Evolutionary conservation across 2,329 filamentous ascomycete genomes (phyloP).

Genomic region (Neonectria sp.): DNA sequence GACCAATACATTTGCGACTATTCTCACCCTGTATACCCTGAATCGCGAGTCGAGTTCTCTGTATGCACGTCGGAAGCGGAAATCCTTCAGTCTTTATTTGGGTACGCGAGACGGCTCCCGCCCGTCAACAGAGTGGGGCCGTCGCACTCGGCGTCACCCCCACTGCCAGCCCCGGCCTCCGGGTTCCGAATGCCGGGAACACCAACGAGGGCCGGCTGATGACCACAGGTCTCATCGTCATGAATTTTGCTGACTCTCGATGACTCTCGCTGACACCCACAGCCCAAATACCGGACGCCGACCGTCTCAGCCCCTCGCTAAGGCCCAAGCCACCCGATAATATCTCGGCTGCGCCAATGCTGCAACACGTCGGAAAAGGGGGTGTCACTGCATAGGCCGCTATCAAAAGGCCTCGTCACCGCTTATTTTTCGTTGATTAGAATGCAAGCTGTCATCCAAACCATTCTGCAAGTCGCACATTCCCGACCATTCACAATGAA

Average conservation of each 20-base stretch:
- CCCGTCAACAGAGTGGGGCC: slow-evolving; percentile 1
- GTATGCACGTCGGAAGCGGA: slow-evolving; percentile 10
- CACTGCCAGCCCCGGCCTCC: slow-evolving; percentile 3
- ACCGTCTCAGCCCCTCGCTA: slow-evolving; percentile 22
- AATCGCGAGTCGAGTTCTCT: slow-evolving; percentile 3
- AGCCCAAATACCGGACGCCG: not conserved
- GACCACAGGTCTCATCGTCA: not conserved
- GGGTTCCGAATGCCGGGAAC: slow-evolving; percentile 27
- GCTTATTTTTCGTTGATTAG: slow-evolving; percentile 11
- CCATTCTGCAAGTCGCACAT: slow-evolving; percentile 22
- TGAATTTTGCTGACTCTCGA: not conserved
- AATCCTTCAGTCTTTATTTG: slow-evolving; percentile 4
- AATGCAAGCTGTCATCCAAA: slow-evolving; percentile 16
- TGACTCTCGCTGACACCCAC: not conserved
- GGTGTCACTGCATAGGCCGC: slow-evolving; percentile 38
- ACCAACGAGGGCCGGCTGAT: slow-evolving; percentile 1
- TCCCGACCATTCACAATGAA: slow-evolving; percentile 37
- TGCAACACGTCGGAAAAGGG: slow-evolving; percentile 19
- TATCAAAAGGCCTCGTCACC: slow-evolving; percentile 38
- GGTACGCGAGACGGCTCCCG: slow-evolving; percentile 26
- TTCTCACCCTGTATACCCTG: slow-evolving; percentile 19
- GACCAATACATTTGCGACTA: slow-evolving; percentile 10
- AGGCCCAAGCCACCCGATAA: slow-evolving; percentile 19
- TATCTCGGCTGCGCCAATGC: slow-evolving; percentile 17
- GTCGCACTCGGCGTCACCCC: not conserved